A percentile compares a stretch with the other conserved stretches of the same genome.
These are phyloP conservation scores for Pseudogymnoascus sp. DNA, from an alignment of 2,329 filamentous ascomycete species.

Conservation along the genomic window DNA sequence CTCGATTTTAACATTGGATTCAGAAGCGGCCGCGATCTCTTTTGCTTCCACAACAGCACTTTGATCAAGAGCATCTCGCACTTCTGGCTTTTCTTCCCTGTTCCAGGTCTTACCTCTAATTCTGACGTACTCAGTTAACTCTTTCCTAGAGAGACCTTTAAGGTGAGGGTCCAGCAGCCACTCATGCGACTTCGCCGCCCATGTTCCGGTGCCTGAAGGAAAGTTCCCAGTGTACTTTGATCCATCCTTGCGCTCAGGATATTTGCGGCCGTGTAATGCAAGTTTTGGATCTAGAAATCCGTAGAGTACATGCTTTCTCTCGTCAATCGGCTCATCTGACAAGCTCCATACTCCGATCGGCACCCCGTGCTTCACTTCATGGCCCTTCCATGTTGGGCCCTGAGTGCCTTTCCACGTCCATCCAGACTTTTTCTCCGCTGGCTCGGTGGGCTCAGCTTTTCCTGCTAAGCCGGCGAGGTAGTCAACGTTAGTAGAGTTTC, in stretches of 20 bases:
- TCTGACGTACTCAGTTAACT: slow-evolving; percentile 58
- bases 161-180: slow-evolving; percentile 55
- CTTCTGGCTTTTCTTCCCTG: slow-evolving; percentile 28
- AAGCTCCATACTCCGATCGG: slow-evolving; percentile 56
- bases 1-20: slow-evolving; percentile 10
- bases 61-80: slow-evolving; percentile 20
- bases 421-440: neutral
- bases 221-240: slow-evolving; percentile 40
- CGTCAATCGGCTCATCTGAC: slow-evolving; percentile 43
- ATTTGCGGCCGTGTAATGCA: slow-evolving; percentile 53
- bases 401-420: neutral
- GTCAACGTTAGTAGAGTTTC: slow-evolving; percentile 40
- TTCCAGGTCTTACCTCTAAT: slow-evolving; percentile 34
- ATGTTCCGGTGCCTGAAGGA: slow-evolving; percentile 54
- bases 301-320: slow-evolving; percentile 52
- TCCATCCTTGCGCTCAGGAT: slow-evolving; percentile 44
- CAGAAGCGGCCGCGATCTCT: slow-evolving; percentile 21
- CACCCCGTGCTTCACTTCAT: slow-evolving; percentile 25
- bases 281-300: slow-evolving; percentile 59
- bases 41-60: slow-evolving; percentile 26
- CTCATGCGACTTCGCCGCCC: slow-evolving; percentile 58
- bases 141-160: slow-evolving; percentile 47
- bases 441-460: neutral
- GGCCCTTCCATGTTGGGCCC: slow-evolving; percentile 15
- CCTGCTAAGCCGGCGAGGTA: neutral